Base-by-base conservation (phyloP, 805 yeast species). In the Spathaspora girioi region DNA sequence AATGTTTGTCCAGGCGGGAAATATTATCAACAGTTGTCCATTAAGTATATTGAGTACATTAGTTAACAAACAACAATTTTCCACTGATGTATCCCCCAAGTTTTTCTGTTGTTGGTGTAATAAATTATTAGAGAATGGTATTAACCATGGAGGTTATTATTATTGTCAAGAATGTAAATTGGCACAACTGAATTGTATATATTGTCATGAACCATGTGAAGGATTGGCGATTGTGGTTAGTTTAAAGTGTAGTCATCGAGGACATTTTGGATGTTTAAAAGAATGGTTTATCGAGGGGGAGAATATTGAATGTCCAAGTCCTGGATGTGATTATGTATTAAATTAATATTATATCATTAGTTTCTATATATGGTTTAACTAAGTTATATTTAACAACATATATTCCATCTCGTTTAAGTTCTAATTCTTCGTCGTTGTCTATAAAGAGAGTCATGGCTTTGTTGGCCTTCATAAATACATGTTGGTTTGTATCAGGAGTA, bases 221-320 rank as follows among this genome's bases (percentile, higher is more conserved):
- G 96, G 96, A 0, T 72, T 87, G 50, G 77, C 84, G 14, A 79
- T 87, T 14, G 75, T 78, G 71, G 54, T 69, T 74, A 54, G 73
- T 56, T 64, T 87, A 47, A 78, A 73, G 23, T 93, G 98, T 71
- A 97, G 97, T 0, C 98, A 93, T 66, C 76, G 83, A 51, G 91
- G 93, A 1, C 98, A 93, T 68, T 82, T 82, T 61, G 84, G 83
- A 2, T 93, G 98, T 71, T 71, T 90, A 60, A 76, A 77, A 53
- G 76, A 79, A 38, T 93, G 97, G 97, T 84, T 88, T 60, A 64
- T 84, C 18, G 83, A 78, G 1, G 84, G 80, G 38, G 74, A 71
- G 14, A 83, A 86, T 73, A 61, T 68, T 2, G 89, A 82, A 50
- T 92, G 98, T 63, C 97, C 97, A 0, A 84, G 83, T 2, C 40